Base-by-base conservation (phyloP, 805 yeast genomes). In the Ogataea henricii region DNA sequence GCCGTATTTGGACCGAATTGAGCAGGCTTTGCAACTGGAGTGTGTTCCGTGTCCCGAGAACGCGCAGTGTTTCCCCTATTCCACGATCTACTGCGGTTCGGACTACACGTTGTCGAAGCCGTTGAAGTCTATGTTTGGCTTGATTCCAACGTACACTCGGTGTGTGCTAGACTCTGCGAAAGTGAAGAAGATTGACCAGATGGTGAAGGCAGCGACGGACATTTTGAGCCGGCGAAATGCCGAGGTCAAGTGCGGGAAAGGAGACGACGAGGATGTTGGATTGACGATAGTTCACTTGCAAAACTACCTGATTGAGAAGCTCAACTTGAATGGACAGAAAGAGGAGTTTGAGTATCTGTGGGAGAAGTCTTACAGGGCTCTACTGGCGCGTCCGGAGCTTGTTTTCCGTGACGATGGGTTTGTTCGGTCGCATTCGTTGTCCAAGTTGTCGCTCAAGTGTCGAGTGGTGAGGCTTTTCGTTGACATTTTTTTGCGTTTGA, bases 1-100 rank as follows among this genome's bases (percentile, higher is more conserved):
- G 7, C 60, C 63, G 0, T 54, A 62, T 35, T 48, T 78, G 22
- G 58, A 65, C n/a, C 47, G 55, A 10, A 30, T 76, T 5, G 86
- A 85, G 29, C 59, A 66, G 0, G 63, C 71, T 40, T 64, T 86
- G 41, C 77, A 74, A 39, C 92, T 96, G 2, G 45, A 57, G 0
- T 92, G 99, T 68, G 69, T 81, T 3, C 79, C 79, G 14, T 92
- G 98, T 64, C 98, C 98, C 1, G 77, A 74, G 2, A 85, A 91
- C 66, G 94, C 91, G 0, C 71, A 82, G 38, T 92, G 98, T 66
- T 83, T 75, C 55, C 79, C 83, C 20, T 65, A 75, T 42, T 73
- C 89, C 53, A 70, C 77, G 47, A 59, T 88, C 2, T 79, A 76
- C 43, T 92, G 99, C 66, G 83, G 79, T 55, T 85, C 83, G 32